These are phyloP conservation scores for Plasmodium chabaudi DNA, from an alignment of 169 alveolate species.

Conservation along the genomic window DNA sequence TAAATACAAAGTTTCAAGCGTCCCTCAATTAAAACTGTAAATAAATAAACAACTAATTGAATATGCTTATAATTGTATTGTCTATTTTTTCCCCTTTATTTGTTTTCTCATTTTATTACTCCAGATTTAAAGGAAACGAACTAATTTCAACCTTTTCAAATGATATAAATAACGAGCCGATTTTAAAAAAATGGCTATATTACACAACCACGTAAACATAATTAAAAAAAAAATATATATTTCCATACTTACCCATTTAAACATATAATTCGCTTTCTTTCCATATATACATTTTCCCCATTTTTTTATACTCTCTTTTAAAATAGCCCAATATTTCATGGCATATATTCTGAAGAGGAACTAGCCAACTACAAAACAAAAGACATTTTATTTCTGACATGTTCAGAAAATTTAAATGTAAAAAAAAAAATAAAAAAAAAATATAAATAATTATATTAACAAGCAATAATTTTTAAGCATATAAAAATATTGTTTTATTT, in stretches of 20 bases:
- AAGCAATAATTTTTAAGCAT: conserved; percentile 8
- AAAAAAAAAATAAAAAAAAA: not conserved
- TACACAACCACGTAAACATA: conserved; percentile 47
- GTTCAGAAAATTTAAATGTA: conserved; percentile 56
- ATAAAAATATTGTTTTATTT: not conserved
- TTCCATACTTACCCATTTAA: not conserved
- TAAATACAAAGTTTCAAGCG: conserved; percentile 10
- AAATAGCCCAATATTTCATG: conserved; percentile 25
- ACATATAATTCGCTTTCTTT: not conserved
- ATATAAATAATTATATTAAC: conserved; percentile 6
- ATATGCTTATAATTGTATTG: not conserved
- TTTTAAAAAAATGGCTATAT: conserved; percentile 57
- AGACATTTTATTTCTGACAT: conserved; percentile 36
- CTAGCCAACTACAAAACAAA: conserved; percentile 24
- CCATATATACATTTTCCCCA: not conserved
- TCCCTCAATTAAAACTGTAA: conserved; percentile 68
- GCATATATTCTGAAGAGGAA: conserved; percentile 42
- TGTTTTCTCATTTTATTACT: not conserved
- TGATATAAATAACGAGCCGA: conserved; percentile 10
- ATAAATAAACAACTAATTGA: not conserved
- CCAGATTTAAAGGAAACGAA: conserved; percentile 44
- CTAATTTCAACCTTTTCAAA: conserved; percentile 49
- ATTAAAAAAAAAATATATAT: not conserved
- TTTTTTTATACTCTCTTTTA: conserved; percentile 15
- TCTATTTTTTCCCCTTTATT: not conserved